These are phyloP conservation scores for Loxodes magnus DNA, from an alignment of 73 alveolate species.

Conservation along the genomic window DNA sequence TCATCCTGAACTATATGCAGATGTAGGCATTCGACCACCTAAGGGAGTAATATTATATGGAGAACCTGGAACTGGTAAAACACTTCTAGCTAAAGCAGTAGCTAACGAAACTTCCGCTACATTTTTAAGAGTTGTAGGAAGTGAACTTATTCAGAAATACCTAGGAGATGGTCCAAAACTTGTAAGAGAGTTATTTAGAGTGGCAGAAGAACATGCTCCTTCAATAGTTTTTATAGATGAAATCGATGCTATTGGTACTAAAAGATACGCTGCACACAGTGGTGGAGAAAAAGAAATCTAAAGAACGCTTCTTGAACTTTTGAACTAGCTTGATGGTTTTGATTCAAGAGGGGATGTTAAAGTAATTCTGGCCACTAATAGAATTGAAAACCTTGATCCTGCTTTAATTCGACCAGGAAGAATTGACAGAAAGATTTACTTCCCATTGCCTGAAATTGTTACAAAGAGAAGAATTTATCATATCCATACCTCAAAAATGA, in stretches of 20 bases:
- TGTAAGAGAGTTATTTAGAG: slow-evolving; percentile 97
- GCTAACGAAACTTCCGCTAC: slow-evolving; percentile 96
- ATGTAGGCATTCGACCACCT: slow-evolving; percentile 96
- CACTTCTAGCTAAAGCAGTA: slow-evolving; percentile 99
- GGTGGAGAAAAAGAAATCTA: slow-evolving; percentile 70
- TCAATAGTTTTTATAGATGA: slow-evolving; percentile 98
- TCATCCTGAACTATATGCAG: slow-evolving; percentile 71
- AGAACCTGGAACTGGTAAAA: slow-evolving; percentile 99
- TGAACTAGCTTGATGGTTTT: slow-evolving; percentile 97
- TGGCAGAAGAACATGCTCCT: slow-evolving; percentile 80
- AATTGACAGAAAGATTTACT: slow-evolving; percentile 93
- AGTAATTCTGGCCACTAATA: slow-evolving; percentile 97
- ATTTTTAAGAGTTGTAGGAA: slow-evolving; percentile 96
- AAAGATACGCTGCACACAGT: slow-evolving; percentile 60
- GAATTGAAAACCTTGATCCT: slow-evolving; percentile 99
- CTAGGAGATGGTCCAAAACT: slow-evolving; percentile 99
- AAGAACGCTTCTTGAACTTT: slow-evolving; percentile 95
- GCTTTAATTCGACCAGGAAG: slow-evolving; percentile 99
- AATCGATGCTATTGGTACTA: slow-evolving; percentile 99
- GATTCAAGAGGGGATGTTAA: slow-evolving; percentile 97
- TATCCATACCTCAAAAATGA: slow-evolving; percentile 89
- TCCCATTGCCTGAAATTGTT: slow-evolving; percentile 90
- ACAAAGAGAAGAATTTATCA: slow-evolving; percentile 86
- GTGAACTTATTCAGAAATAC: slow-evolving; percentile 96
- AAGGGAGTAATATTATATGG: slow-evolving; percentile 95